Evolutionary conservation across 441 rosid species (phyloP), one percentile per base, ranked within the genome.

Genomic region (Monsonia emarginata): DNA sequence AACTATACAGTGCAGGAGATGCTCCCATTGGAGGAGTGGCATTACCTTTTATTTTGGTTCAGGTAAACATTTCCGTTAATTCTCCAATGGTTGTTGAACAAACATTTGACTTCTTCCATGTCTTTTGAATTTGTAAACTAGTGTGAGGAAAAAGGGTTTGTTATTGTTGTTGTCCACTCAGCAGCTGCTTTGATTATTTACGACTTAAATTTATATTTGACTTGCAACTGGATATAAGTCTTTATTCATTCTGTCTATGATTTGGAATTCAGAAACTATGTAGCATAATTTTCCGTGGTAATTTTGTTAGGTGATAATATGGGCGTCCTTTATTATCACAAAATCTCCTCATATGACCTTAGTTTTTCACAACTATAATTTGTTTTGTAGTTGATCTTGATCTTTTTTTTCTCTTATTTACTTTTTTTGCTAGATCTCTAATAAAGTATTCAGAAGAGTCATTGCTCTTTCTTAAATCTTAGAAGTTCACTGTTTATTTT

Each of bases 31-130:
- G 94, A 26, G 97, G 92, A 59, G 93, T 94, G 66, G 89, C 97
- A 36, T 86, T 94, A 75, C 99, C 99, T 13, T 94, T 94, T 75
- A 91, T 94, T 75, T 79, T 94, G 77, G 99, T 94, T 70, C 99
- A 94, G 96, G 99, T 91, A 82, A 76, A 63, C 22, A 32, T 68
- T 80, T 67, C 21, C 64, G 59, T 67, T 61, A 31, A 11, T 31
- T 74, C 34, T 61, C 48, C 57, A 40, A 34, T 31, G 44, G 3
- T 69, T 36, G 57, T 69, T 26, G 63, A 40, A 40, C 48, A 40
- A n/a, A n/a, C n/a, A 14, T 14, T 40, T 40, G 46, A 40, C 46
- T 57, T 67, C 46, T 57, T 67, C 61, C 44, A 21, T 16, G 21
- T 36, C 36, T 56, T 48, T 48, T 44, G 7, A 34, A 40, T 3